Percentiles rank a stretch among this genome's conserved stretches.
These are phyloP conservation scores for Hibiscus trionum DNA, from an alignment of 345 rosid species.

Conservation along the genomic window DNA sequence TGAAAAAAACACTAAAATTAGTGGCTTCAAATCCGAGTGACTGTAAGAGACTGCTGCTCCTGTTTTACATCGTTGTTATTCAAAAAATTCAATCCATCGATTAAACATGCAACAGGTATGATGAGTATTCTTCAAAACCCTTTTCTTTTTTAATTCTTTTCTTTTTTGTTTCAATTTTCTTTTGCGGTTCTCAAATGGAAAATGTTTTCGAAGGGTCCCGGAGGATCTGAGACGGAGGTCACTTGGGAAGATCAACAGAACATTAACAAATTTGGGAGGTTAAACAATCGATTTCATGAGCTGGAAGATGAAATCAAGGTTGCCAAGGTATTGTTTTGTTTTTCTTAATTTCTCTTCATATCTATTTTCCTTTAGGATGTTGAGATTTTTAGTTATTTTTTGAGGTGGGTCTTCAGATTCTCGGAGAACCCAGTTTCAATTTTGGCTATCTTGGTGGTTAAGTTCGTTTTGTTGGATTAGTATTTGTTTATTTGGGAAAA, in stretches of 20 bases:
- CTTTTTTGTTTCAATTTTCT: neutral
- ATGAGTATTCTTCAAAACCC: neutral
- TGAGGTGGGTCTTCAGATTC: neutral
- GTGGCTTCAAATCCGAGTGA: neutral
- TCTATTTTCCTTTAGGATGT: neutral
- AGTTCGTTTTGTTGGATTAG: neutral
- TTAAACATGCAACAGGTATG: neutral
- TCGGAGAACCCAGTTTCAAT: neutral
- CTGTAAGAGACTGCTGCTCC: too few relatives aligned
- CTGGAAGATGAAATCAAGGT: conserved; percentile 71
- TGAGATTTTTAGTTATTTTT: neutral
- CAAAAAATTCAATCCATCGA: neutral
- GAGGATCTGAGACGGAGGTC: conserved; percentile 77
- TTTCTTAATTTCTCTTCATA: neutral
- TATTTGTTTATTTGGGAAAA: neutral
- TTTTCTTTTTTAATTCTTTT: neutral
- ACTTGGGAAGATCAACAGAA: conserved; percentile 98
- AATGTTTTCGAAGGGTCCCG: conserved; percentile 34
- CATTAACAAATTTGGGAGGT: conserved; percentile 72
- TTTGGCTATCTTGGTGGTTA: neutral
- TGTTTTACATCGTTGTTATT: neutral
- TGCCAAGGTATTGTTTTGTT: conserved; percentile 47
- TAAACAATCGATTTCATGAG: conserved; percentile 82
- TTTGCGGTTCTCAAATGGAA: neutral
- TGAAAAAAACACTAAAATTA: neutral